Evolutionary conservation across 805 yeast genomes (phyloP).

Genomic region (Komagataella pseudopastoris): DNA sequence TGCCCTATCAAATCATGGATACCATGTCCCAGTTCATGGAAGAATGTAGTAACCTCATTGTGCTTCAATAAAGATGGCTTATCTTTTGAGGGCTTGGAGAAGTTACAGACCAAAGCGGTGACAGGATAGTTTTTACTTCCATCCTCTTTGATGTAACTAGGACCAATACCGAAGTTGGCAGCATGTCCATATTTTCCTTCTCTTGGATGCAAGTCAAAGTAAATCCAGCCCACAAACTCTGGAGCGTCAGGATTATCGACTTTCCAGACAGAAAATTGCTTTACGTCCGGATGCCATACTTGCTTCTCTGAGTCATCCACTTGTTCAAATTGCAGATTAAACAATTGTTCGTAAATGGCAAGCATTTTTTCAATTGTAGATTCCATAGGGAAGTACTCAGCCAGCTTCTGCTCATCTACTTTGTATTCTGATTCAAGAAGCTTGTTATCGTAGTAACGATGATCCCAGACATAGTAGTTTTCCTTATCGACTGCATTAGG

Average conservation of each 20-base stretch:
- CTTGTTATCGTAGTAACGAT: constrained; percentile 48
- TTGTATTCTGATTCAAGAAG: constrained; percentile 54
- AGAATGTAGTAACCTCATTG: constrained; percentile 67
- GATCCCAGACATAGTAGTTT: constrained; percentile 61
- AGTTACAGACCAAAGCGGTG: constrained; percentile 74
- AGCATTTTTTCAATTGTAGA: constrained; percentile 59
- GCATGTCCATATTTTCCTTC: constrained; percentile 85
- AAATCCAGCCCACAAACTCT: constrained; percentile 64
- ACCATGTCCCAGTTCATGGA: constrained; percentile 88
- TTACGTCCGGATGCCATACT: constrained; percentile 73
- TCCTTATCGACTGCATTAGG: constrained; percentile 14
- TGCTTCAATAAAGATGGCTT: constrained; percentile 72
- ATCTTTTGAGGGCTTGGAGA: constrained; percentile 55
- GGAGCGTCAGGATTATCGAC: constrained; percentile 34
- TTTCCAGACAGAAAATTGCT: constrained; percentile 60
- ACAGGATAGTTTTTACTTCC: constrained; percentile 48
- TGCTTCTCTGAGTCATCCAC: constrained; percentile 21
- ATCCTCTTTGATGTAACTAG: constrained; percentile 38
- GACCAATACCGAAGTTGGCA: constrained; percentile 60
- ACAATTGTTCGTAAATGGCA: constrained; percentile 52
- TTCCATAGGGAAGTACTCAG: constrained; percentile 70
- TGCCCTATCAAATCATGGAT: constrained; percentile 65
- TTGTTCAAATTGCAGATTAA: constrained; percentile 54
- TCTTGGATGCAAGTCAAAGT: constrained; percentile 75
- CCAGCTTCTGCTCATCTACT: constrained; percentile 57